Conservation (phyloP, 2,329 filamentous ascomycete species). For the Aaosphaeria arxii region DNA sequence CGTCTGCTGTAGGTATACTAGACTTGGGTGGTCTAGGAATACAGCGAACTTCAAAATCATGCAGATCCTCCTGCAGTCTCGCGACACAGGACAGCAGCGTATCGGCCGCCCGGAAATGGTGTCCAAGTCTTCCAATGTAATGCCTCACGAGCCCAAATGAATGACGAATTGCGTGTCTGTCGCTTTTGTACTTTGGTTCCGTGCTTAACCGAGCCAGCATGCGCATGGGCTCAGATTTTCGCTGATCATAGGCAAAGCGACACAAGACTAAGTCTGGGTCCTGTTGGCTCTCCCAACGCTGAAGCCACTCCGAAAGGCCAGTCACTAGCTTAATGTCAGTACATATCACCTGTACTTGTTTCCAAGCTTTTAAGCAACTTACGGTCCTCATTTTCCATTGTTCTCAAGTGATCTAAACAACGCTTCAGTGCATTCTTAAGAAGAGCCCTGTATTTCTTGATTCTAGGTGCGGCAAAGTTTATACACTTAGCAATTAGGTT, state of each 20-base stretch:
- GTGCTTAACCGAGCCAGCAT: constrained; percentile 1
- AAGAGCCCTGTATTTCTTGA: constrained; percentile 9
- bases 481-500: constrained; percentile 3
- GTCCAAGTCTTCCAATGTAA: constrained; percentile 46
- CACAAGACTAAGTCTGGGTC: background rate
- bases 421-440: constrained; percentile 4
- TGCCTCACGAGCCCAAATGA: constrained; percentile 37
- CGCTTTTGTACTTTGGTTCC: constrained; percentile 6
- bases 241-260: background rate
- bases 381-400: background rate
- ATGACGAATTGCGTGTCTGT: constrained; percentile 4
- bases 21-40: constrained; percentile 3
- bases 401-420: constrained; percentile 3
- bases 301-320: too few species aligned
- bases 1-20: constrained; percentile 16
- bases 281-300: background rate
- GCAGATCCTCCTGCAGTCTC: constrained; percentile 31
- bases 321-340: too few species aligned
- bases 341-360: too few species aligned
- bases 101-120: constrained; percentile 40
- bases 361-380: background rate
- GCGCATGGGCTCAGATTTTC: background rate
- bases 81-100: constrained; percentile 36
- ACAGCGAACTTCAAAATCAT: constrained; percentile 20
- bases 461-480: constrained; percentile 9